phyloP scores from a whole-genome alignment of 2,329 filamentous ascomycete genomes.

The Zasmidium citrigriseum region DNA sequence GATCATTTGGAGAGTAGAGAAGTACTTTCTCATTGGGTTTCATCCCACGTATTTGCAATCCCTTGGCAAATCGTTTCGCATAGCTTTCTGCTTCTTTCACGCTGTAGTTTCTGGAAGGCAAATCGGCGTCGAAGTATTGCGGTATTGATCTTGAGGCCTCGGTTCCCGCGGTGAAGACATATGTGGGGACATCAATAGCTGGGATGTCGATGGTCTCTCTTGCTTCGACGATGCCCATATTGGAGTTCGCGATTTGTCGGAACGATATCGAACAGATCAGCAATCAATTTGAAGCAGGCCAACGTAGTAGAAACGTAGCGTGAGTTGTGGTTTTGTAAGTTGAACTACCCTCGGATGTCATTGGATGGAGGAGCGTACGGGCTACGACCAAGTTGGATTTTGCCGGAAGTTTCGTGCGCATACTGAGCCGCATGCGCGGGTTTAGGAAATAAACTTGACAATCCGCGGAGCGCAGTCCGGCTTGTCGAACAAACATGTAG shows the following conservation, averaged over 20 bases:
- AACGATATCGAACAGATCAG: not conserved
- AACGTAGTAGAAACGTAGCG: not conserved
- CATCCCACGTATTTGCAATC: conserved; percentile 62
- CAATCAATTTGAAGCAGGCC: not conserved
- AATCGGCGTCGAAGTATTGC: conserved; percentile 2
- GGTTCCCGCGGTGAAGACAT: conserved; percentile 4
- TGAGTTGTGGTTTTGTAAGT: not conserved
- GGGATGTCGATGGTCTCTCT: not conserved
- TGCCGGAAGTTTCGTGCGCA: too few relatives aligned
- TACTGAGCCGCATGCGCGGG: not conserved
- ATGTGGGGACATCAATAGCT: conserved; percentile 1
- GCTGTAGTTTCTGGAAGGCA: not conserved
- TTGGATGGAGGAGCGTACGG: not conserved
- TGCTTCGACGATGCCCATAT: not conserved
- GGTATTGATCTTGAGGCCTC: conserved; percentile 4
- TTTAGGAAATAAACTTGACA: not conserved
- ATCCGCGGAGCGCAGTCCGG: not conserved
- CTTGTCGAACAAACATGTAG: too few relatives aligned
- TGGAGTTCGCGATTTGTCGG: not conserved
- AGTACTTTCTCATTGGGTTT: conserved; percentile 69
- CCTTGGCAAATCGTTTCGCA: conserved; percentile 67
- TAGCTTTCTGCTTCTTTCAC: not conserved
- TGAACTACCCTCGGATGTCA: not conserved
- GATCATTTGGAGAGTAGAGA: conserved; percentile 70
- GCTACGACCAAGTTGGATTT: not conserved